A percentile compares a stretch with the other conserved stretches of the same genome.
Conservation (phyloP, 176 grass and related monocot genomes). For the Oryza glaberrima region DNA sequence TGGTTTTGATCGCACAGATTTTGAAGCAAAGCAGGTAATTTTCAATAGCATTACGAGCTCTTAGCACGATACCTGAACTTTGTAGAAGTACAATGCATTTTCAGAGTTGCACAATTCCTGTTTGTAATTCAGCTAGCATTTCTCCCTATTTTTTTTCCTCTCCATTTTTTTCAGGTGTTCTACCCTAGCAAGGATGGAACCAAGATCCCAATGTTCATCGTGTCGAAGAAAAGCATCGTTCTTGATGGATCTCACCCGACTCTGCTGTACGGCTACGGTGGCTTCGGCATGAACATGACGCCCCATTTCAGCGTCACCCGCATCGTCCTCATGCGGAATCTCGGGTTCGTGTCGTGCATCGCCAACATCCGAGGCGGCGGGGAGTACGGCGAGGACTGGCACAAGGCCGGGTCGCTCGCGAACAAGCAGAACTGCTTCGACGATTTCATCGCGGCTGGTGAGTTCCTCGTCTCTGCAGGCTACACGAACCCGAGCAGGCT, state of each 20-base stretch:
- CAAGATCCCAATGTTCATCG: constrained; percentile 87
- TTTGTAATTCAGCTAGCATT: not conserved
- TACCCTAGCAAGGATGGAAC: constrained; percentile 71
- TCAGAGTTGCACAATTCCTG: not conserved
- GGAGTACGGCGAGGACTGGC: constrained; percentile 94
- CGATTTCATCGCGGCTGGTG: constrained; percentile 73
- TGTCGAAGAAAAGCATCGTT: constrained; percentile 62
- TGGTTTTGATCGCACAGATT: constrained; percentile 69
- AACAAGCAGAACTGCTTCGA: constrained; percentile 99
- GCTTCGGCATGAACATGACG: constrained; percentile 77
- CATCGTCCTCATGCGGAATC: constrained; percentile 66
- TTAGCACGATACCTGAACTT: not conserved
- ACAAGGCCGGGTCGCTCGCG: constrained; percentile 60
- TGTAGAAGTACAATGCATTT: not conserved
- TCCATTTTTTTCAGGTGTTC: constrained; percentile 57
- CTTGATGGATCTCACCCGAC: constrained; percentile 75
- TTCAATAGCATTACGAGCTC: not conserved
- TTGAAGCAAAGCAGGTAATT: constrained; percentile 77
- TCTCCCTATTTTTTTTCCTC: too few species aligned
- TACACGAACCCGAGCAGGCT: constrained; percentile 64
- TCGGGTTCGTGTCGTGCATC: constrained; percentile 70
- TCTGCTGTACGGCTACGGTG: constrained; percentile 86
- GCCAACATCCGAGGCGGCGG: constrained; percentile 93
- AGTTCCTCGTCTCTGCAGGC: constrained; percentile 70
- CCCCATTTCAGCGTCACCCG: constrained; percentile 71